Conservation (phyloP, 2,329 filamentous ascomycete genomes). For the Ophiostoma fasciatum region DNA sequence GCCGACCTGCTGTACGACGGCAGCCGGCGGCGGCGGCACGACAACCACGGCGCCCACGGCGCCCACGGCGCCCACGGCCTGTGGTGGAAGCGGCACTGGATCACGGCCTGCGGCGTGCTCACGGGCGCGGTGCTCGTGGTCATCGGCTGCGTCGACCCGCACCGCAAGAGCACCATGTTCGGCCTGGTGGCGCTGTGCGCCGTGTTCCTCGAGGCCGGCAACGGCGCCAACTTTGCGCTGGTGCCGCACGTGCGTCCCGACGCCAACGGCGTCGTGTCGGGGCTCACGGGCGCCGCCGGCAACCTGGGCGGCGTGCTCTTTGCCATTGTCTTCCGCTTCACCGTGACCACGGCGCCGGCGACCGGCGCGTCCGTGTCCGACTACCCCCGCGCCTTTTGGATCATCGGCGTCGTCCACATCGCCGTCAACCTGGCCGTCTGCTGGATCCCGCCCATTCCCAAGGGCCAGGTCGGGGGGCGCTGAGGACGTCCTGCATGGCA, state of each 20-base stretch:
- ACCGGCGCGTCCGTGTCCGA: conserved; percentile 22
- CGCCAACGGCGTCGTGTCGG: conserved; percentile 66
- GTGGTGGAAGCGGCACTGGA: conserved; percentile 40
- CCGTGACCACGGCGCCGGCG: conserved; percentile 28
- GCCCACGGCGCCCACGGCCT: conserved; percentile 14
- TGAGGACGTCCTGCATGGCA: no score
- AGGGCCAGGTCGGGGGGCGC: conserved; percentile 33
- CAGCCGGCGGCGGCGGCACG: background rate
- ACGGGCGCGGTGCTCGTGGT: conserved; percentile 46
- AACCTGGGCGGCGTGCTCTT: conserved; percentile 81
- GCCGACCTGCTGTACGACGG: conserved; percentile 29
- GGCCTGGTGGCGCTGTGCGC: conserved; percentile 64
- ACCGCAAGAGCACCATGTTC: conserved; percentile 50
- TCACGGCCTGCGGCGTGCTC: conserved; percentile 44
- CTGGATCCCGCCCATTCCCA: conserved; percentile 40
- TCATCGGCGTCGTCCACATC: conserved; percentile 65
- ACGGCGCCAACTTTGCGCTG: conserved; percentile 75
- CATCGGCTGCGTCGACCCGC: conserved; percentile 48
- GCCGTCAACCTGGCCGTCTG: conserved; percentile 49
- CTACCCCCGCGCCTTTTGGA: conserved; percentile 62
- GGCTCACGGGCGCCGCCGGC: conserved; percentile 62
- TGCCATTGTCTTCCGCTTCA: conserved; percentile 68
- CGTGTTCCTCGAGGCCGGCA: conserved; percentile 71
- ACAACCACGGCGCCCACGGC: conserved; percentile 18
- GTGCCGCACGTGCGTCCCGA: conserved; percentile 75